Evolutionary conservation across 805 yeast genomes (phyloP), one percentile per base, ranked within the genome.

Genomic region (Suhomyces xylopsoci): DNA sequence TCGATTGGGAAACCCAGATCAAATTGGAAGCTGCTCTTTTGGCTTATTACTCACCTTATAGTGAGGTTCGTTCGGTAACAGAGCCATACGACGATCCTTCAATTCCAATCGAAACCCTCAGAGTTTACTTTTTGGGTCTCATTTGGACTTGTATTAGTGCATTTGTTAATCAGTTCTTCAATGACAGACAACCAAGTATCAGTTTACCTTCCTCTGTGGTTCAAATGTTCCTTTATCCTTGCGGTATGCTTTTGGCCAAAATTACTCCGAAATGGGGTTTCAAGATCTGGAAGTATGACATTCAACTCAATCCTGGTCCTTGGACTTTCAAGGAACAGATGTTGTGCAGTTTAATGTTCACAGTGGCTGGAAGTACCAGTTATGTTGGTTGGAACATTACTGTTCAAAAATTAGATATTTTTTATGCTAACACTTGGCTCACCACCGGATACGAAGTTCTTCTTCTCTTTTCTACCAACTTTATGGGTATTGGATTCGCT

Each of bases 31-130:
- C 65, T 4, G 62, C 58, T 14, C 46, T 61, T 41, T 55, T 61
- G 45, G 57, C 53, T n/a, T 60, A 60, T 53, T 60, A 62, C 55
- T 70, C 75, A 1, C 71, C 72, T 3, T 67, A 67, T 51, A 65
- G 68, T 2, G 69, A 67, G 51, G 72, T 68, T 7, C 58, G 72
- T 53, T 53, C 73, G 7, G 68, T 66, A 20, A 63, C 77, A 25
- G 62, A 59, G 22, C 62, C 62, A 9, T 59, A 50, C 24, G 64
- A 60, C 17, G 62, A 60, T 45, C 54, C 76, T 10, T 58, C 62
- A 4, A 55, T 67, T 47, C 61, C 61, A 10, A 63, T 66, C 32
- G 77, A 77, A 65, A 75, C 79, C 6, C 49, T 72, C 48, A 63
- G 81, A 59, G 62, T 59, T 10, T 60, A 60, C 49, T 24, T 58